Evolutionary conservation across 1,139 yeast genomes (phyloP).

Genomic region (Saccharomyces pastorianus): DNA sequence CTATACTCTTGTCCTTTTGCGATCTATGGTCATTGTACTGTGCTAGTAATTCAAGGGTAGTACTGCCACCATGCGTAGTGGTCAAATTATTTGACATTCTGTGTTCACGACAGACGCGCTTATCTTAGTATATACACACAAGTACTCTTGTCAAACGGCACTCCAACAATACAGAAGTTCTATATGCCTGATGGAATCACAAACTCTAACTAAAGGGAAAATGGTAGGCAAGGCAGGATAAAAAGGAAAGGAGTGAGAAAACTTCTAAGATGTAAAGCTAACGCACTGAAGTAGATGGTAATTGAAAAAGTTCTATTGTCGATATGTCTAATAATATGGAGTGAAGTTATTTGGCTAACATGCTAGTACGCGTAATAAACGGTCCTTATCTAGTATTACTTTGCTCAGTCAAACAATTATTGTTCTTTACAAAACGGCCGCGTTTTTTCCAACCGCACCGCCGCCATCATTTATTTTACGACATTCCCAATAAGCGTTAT

Average conservation of each 20-base stretch:
- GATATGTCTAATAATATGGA: neutral
- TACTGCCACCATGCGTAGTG: neutral
- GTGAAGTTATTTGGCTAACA: neutral
- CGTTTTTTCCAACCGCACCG: neutral
- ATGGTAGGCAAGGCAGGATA: neutral
- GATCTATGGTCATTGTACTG: slow-evolving; percentile 14
- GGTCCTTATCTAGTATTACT: neutral
- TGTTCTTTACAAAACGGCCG: neutral
- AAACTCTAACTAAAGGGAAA: neutral
- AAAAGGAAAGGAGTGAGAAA: neutral
- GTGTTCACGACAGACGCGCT: neutral
- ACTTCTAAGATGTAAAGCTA: neutral
- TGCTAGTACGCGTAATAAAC: neutral
- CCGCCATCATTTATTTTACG: neutral
- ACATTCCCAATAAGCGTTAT: neutral
- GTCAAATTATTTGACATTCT: neutral
- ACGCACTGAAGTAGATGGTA: neutral
- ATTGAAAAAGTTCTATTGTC: neutral
- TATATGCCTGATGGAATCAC: neutral
- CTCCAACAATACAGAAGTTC: neutral
- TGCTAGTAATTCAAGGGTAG: slow-evolving; percentile 12
- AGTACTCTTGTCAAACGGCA: neutral
- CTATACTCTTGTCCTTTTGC: slow-evolving; percentile 12
- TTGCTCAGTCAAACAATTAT: neutral
- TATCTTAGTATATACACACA: slow-evolving; percentile 20